Evolutionary conservation across 2,329 filamentous ascomycete genomes (phyloP).

Genomic region (Penicillium sp.): DNA sequence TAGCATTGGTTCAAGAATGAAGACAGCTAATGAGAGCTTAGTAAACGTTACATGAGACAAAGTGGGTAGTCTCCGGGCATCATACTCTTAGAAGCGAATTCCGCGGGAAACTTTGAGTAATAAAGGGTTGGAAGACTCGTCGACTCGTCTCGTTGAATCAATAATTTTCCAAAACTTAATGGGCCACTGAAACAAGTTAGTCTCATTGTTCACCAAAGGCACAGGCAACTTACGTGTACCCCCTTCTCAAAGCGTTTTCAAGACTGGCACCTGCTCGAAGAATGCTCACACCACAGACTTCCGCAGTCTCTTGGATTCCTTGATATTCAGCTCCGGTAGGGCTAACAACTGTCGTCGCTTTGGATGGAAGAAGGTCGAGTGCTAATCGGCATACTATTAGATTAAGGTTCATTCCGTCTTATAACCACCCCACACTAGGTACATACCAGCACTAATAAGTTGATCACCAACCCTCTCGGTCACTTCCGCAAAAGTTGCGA

Average conservation of each 20-base stretch:
- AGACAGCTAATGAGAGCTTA: constrained; percentile 2
- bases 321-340: constrained; percentile 3
- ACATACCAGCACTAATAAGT: constrained; percentile 5
- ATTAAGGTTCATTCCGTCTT: background rate
- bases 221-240: constrained; percentile 20
- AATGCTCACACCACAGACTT: constrained; percentile 25
- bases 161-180: constrained; percentile 31
- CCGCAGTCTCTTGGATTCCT: background rate
- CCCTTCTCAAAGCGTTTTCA: constrained; percentile 26
- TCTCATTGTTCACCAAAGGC: background rate
- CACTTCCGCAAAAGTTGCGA: background rate
- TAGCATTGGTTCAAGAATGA: constrained; percentile 17
- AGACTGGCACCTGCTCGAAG: constrained; percentile 32
- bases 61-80: background rate
- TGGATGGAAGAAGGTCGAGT: constrained; percentile 1
- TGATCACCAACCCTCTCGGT: constrained; percentile 5
- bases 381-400: background rate
- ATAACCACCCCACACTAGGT: background rate
- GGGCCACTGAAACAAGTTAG: constrained; percentile 14
- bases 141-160: constrained; percentile 33
- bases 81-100: constrained; percentile 14
- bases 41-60: background rate
- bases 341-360: background rate
- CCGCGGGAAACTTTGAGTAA: constrained; percentile 29
- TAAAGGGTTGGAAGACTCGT: constrained; percentile 27